phyloP scores from a whole-genome alignment of 768 basidiomycete species.

The Naganishia vaughanmartiniae region DNA sequence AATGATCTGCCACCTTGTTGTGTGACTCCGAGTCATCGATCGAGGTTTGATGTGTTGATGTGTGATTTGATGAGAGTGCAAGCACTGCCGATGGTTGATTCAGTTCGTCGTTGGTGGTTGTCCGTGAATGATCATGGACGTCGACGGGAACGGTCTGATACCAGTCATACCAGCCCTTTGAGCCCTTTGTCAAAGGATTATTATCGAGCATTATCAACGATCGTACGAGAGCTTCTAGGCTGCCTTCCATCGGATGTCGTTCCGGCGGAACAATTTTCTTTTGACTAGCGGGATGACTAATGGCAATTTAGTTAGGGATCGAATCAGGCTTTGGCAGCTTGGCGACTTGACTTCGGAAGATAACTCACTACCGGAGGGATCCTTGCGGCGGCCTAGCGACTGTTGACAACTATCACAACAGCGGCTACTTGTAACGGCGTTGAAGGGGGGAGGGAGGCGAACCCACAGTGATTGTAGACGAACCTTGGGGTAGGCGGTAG shows the following conservation, averaged over 20 bases:
- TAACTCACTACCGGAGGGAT: too few relatives aligned
- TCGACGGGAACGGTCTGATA: too few relatives aligned
- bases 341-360: too few relatives aligned
- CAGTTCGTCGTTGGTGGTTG: neutral
- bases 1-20: slow-evolving; percentile 1
- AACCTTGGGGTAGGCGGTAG: too few relatives aligned
- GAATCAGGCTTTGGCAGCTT: neutral
- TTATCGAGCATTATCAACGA: neutral
- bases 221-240: slow-evolving; percentile 1
- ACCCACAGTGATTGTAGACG: too few relatives aligned
- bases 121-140: neutral
- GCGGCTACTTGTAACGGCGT: too few relatives aligned
- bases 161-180: neutral
- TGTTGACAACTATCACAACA: too few relatives aligned
- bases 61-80: neutral
- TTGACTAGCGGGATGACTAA: neutral
- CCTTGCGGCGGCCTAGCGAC: too few relatives aligned
- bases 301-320: neutral
- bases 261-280: neutral
- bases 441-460: too few relatives aligned
- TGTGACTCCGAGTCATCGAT: slow-evolving; percentile 1
- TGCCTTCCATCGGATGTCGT: neutral
- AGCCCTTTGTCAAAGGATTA: neutral
- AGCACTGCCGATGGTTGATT: neutral
- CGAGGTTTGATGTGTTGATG: neutral